Conservation (phyloP, 805 yeast genomes). For the Yarrowia porcina region DNA sequence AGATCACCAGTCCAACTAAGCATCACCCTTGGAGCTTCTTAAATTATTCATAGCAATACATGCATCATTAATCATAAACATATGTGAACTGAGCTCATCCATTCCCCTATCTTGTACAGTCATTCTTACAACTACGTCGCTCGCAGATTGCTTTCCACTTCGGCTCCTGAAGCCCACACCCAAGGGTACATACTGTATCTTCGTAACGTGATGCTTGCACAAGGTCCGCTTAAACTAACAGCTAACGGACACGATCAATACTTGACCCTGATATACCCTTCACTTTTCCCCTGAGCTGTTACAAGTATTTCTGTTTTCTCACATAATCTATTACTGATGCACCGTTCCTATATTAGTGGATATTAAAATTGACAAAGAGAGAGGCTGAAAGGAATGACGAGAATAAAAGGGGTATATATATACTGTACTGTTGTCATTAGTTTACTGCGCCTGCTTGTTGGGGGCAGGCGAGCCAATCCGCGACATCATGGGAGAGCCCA, state of each 20-base stretch:
- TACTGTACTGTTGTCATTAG: not conserved
- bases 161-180: too few species aligned
- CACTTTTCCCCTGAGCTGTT: not conserved
- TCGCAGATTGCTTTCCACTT: too few species aligned
- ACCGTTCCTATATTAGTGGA: constrained; percentile 23
- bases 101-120: too few species aligned
- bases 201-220: too few species aligned
- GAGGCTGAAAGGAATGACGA: constrained; percentile 13
- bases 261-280: not conserved
- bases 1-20: too few species aligned
- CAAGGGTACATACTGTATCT: too few species aligned
- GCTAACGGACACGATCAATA: too few species aligned
- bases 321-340: constrained; percentile 9
- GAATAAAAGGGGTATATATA: constrained; percentile 13
- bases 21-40: not conserved
- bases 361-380: constrained; percentile 20
- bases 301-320: too few species aligned
- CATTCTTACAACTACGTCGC: too few species aligned
- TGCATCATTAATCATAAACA: not conserved
- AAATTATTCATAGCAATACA: not conserved
- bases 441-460: constrained; percentile 11
- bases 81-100: too few species aligned
- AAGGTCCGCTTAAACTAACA: too few species aligned
- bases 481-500: constrained; percentile 21
- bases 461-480: constrained; percentile 18